phyloP scores from a whole-genome alignment of 805 yeast genomes.

The Debaryomyces castellii region DNA sequence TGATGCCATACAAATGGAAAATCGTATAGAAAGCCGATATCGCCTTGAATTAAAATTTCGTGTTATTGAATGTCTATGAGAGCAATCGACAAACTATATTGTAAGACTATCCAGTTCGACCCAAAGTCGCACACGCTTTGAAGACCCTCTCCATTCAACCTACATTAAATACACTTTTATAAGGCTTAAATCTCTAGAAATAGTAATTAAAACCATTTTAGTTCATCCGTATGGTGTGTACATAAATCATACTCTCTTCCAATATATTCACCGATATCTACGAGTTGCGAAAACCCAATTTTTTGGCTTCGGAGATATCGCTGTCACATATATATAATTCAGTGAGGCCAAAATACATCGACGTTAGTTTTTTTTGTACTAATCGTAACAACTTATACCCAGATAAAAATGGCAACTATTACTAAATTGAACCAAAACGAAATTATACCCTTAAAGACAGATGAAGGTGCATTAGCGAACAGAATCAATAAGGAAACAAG shows the following conservation, averaged over 20 bases:
- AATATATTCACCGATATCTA: conserved; percentile 4
- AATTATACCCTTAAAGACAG: conserved; percentile 74
- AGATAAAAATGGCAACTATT: conserved; percentile 12
- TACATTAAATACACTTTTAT: not conserved
- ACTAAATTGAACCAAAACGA: conserved; percentile 42
- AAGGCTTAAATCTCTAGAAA: not conserved
- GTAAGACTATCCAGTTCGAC: no score
- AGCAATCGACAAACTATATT: no score
- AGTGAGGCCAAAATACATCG: not conserved
- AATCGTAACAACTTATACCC: not conserved
- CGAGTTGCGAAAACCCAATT: conserved; percentile 1
- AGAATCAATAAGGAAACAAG: conserved; percentile 73
- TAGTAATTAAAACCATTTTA: no score
- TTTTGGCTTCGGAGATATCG: conserved; percentile 6
- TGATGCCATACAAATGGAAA: not conserved
- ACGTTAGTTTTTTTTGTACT: not conserved
- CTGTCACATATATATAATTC: not conserved
- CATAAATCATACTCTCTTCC: not conserved
- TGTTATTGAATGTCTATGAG: no score
- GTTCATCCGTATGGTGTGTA: not conserved
- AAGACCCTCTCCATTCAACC: not conserved
- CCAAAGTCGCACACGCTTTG: no score
- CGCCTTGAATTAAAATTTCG: not conserved
- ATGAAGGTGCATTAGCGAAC: conserved; percentile 80
- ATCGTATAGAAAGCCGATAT: not conserved